Percentiles rank a stretch among this genome's conserved stretches.
These are phyloP conservation scores for Austroboletus novae-zelandiae DNA, from an alignment of 1,284 basidiomycete genomes.

Conservation along the genomic window DNA sequence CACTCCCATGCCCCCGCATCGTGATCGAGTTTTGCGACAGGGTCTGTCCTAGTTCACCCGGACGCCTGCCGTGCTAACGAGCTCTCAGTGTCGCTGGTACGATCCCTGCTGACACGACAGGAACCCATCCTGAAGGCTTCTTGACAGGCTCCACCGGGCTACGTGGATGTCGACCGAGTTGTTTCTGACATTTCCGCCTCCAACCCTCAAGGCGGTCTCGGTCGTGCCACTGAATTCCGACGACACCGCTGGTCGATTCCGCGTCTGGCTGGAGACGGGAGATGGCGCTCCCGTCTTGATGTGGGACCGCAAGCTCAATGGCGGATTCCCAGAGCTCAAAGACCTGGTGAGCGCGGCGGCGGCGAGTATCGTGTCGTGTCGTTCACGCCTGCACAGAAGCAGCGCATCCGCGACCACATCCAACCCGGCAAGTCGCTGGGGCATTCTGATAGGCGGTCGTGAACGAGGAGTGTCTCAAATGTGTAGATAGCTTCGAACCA, in stretches of 20 bases:
- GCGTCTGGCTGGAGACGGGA: conserved; percentile 72
- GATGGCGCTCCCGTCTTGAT: conserved; percentile 43
- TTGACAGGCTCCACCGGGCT: conserved; percentile 75
- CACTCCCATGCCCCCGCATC: conserved; percentile 46
- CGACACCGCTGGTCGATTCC: conserved; percentile 84
- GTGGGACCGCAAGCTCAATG: conserved; percentile 85
- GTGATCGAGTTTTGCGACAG: conserved; percentile 86
- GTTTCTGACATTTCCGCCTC: conserved; percentile 83
- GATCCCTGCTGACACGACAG: conserved; percentile 14
- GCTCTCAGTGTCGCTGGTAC: conserved; percentile 70
- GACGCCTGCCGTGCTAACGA: conserved; percentile 2
- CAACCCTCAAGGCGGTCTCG: conserved; percentile 61
- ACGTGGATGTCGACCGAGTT: conserved; percentile 89
- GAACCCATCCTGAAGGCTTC: conserved; percentile 1
- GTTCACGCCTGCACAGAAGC: conserved; percentile 57
- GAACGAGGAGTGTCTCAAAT: too few relatives aligned
- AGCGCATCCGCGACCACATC: conserved; percentile 77
- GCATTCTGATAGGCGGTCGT: conserved; percentile 64
- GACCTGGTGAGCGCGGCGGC: conserved; percentile 54
- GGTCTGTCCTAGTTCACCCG: conserved; percentile 44
- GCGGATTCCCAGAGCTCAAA: conserved; percentile 88
- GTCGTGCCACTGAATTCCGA: conserved; percentile 75
- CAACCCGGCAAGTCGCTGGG: conserved; percentile 79
- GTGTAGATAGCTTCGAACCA: conserved; percentile 5
- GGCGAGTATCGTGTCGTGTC: neutral